Evolutionary conservation across 352 stramenopile genomes (phyloP).

Genomic region (Phytophthora crassamura): DNA sequence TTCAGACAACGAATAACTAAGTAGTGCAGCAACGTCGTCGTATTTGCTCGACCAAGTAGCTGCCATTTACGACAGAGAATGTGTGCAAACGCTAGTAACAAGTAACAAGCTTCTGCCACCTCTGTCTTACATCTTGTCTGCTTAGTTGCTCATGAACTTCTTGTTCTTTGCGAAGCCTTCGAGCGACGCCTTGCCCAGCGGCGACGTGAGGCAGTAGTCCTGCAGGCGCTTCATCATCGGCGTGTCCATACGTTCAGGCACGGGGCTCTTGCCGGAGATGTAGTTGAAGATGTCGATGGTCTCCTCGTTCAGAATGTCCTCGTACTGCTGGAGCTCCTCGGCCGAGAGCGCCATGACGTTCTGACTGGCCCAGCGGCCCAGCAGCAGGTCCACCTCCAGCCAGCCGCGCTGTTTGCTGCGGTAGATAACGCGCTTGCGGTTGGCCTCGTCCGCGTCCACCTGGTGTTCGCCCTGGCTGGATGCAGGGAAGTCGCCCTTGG

Average conservation of each 20-base stretch:
- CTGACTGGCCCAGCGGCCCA: conserved; percentile 94
- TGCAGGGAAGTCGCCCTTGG: conserved; percentile 48
- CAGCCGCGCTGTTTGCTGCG: conserved; percentile 95
- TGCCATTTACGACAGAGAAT: conserved; percentile 18
- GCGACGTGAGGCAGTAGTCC: conserved; percentile 89
- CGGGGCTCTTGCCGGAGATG: conserved; percentile 89
- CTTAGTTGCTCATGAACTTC: conserved; percentile 88
- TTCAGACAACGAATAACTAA: conserved; percentile 1
- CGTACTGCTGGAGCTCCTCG: conserved; percentile 93
- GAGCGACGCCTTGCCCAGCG: conserved; percentile 90
- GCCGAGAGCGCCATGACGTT: conserved; percentile 87
- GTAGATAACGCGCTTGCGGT: conserved; percentile 95
- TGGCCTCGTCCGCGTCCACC: conserved; percentile 67
- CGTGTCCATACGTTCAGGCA: conserved; percentile 85
- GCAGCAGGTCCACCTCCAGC: conserved; percentile 95
- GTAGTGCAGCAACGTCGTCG: neutral
- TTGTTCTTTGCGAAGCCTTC: conserved; percentile 81
- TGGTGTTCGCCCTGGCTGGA: conserved; percentile 59
- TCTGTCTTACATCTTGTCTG: neutral
- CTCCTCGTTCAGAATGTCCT: conserved; percentile 96
- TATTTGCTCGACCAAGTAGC: neutral
- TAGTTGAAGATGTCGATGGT: conserved; percentile 99
- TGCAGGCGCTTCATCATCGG: conserved; percentile 93
- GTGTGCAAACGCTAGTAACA: conserved; percentile 7
- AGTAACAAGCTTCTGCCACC: neutral